Conservation (phyloP, 2,329 filamentous ascomycete genomes). For the Sporothrix pseudoabietina region DNA sequence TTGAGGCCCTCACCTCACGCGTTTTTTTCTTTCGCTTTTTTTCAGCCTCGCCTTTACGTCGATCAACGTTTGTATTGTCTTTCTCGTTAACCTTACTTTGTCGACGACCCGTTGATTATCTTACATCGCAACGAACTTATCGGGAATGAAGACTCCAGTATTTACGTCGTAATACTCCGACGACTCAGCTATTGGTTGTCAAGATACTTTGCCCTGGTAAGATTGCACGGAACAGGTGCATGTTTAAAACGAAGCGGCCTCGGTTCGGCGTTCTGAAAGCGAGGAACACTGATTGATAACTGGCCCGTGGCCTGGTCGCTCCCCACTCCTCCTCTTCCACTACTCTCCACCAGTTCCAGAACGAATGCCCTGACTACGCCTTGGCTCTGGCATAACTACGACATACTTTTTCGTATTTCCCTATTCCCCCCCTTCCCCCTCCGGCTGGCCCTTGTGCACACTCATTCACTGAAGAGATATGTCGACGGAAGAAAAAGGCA, state of each 20-base stretch:
- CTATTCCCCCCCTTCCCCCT: neutral
- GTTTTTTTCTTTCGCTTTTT: neutral
- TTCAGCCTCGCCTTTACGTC: neutral
- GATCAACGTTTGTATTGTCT: neutral
- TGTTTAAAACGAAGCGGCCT: neutral
- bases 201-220: neutral
- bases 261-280: neutral
- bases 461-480: neutral
- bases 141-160: no score
- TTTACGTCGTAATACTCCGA: no score
- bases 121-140: neutral
- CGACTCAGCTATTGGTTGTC: neutral
- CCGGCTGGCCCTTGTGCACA: neutral
- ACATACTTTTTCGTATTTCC: neutral
- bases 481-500: neutral
- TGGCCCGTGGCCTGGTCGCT: neutral
- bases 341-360: neutral
- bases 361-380: neutral
- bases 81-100: neutral
- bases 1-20: neutral
- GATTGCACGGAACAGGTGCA: neutral
- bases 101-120: constrained; percentile 6
- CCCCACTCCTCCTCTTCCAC: neutral
- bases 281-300: constrained; percentile 10
- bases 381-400: neutral